Percentiles rank a stretch among this genome's conserved stretches.
These are phyloP conservation scores for Bauhinia variegata DNA, from an alignment of 306 rosid genomes.

Conservation along the genomic window DNA sequence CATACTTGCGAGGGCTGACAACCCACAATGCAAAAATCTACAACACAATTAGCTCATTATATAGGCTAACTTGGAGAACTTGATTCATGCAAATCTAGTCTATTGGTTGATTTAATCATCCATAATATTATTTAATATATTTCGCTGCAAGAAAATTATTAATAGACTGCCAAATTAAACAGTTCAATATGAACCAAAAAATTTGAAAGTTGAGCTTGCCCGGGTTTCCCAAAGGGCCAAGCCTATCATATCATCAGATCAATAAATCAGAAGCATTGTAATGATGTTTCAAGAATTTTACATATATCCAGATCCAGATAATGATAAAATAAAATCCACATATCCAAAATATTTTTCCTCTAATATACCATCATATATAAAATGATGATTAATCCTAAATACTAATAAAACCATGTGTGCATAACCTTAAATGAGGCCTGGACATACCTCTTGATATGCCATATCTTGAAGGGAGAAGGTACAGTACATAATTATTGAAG, in stretches of 20 bases:
- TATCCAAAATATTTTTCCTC: too few species aligned
- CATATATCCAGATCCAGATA: too few species aligned
- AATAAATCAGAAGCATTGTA: too few species aligned
- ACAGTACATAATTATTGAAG: conserved; percentile 54
- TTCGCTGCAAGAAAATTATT: not conserved
- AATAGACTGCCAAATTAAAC: not conserved
- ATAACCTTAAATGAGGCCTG: not conserved
- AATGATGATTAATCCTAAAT: not conserved
- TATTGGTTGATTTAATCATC: too few species aligned
- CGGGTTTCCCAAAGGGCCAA: not conserved
- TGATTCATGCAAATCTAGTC: too few species aligned
- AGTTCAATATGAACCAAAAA: not conserved
- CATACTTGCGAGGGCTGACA: conserved; percentile 50
- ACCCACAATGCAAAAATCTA: conserved; percentile 69
- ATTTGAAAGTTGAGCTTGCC: not conserved
- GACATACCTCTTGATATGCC: conserved; percentile 60
- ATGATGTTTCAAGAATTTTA: too few species aligned
- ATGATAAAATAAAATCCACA: too few species aligned
- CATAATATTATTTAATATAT: too few species aligned
- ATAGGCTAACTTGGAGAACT: too few species aligned
- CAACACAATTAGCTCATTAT: not conserved
- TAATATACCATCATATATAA: too few species aligned
- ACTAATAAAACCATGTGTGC: not conserved
- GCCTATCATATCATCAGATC: too few species aligned
- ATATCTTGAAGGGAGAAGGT: conserved; percentile 59